Evolutionary conservation across 257 asterid genomes (phyloP).

Genomic region (Marsdenia floribunda): DNA sequence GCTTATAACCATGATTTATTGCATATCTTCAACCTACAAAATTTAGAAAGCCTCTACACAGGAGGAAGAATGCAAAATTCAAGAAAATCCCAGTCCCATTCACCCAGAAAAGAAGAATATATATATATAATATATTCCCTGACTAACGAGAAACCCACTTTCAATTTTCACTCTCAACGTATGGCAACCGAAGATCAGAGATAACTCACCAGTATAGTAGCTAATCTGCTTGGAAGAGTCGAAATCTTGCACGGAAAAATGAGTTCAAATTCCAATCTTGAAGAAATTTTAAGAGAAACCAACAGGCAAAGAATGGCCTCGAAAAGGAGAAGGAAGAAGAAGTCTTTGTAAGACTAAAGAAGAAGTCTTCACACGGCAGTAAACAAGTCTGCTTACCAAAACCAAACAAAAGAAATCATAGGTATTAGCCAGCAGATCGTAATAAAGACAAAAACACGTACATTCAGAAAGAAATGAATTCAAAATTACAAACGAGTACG

Average conservation of each 20-base stretch:
- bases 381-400: conserved; percentile 5
- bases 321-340: neutral
- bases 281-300: neutral
- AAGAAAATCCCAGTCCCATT: neutral
- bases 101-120: too few species aligned
- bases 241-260: neutral
- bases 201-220: conserved; percentile 17
- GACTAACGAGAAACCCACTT: neutral
- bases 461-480: neutral
- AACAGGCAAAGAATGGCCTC: neutral
- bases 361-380: conserved; percentile 30
- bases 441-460: neutral
- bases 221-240: conserved; percentile 11
- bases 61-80: neutral
- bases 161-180: neutral
- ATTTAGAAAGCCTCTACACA: neutral
- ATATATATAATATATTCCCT: too few species aligned
- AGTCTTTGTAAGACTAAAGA: conserved; percentile 5
- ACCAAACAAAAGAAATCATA: neutral
- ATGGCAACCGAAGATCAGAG: neutral
- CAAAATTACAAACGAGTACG: neutral
- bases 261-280: neutral
- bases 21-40: neutral
- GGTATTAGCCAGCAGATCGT: conserved; percentile 8
- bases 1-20: too few species aligned